A percentile compares a stretch with the other conserved stretches of the same genome.
These are phyloP conservation scores for Phytopythium sindhum DNA, from an alignment of 352 stramenopile genomes.

Conservation along the genomic window DNA sequence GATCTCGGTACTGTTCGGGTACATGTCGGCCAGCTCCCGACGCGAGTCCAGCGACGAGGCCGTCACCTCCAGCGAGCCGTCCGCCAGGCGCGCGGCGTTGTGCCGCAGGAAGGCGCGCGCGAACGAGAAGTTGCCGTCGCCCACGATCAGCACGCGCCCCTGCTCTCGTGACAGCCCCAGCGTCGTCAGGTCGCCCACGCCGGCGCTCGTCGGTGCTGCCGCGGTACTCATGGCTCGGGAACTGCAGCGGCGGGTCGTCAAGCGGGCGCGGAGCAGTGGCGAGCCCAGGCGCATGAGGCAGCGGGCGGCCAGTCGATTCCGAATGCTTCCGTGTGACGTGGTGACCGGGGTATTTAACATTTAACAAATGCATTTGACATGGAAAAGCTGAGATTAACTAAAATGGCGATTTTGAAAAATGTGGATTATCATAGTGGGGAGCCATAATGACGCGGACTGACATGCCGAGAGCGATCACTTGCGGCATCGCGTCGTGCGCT, in stretches of 20 bases:
- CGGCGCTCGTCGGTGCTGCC: not conserved
- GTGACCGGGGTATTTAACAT: too few species aligned
- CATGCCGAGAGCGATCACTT: too few species aligned
- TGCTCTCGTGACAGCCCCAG: conserved; percentile 30
- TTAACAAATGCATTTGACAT: too few species aligned
- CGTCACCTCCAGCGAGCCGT: conserved; percentile 27
- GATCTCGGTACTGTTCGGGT: conserved; percentile 51
- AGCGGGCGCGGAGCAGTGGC: conserved; percentile 1
- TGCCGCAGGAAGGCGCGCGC: conserved; percentile 61
- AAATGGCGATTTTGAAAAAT: too few species aligned
- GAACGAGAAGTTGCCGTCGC: conserved; percentile 87
- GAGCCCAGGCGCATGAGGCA: conserved; percentile 1
- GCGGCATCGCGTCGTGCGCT: too few species aligned
- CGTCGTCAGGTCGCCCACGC: conserved; percentile 50
- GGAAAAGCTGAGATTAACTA: too few species aligned
- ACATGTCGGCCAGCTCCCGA: conserved; percentile 68
- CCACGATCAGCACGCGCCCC: conserved; percentile 61
- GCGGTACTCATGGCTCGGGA: not conserved
- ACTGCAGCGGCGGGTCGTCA: not conserved
- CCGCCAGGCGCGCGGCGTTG: conserved; percentile 23
- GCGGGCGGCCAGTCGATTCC: not conserved
- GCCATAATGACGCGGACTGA: too few species aligned
- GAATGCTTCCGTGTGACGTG: not conserved
- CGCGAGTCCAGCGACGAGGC: conserved; percentile 70
- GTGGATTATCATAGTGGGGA: too few species aligned